Percentiles rank a stretch among this genome's conserved stretches.
Evolutionary conservation across 768 basidiomycete genomes (phyloP).

Genomic region (Hygrophorus pudorinus): DNA sequence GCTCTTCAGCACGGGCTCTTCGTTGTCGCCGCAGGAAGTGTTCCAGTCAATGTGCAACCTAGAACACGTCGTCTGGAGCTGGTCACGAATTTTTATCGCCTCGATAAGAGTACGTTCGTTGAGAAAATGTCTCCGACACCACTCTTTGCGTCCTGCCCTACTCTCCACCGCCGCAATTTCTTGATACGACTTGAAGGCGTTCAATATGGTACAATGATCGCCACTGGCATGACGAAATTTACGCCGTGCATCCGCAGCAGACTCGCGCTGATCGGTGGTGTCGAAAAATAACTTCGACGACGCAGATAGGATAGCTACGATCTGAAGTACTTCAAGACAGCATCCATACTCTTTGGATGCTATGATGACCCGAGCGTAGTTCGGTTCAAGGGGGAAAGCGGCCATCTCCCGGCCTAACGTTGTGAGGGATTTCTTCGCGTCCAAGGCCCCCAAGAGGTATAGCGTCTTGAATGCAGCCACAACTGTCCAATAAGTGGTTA

Average conservation of each 20-base stretch:
- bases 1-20: conserved; percentile 60
- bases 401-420: conserved; percentile 76
- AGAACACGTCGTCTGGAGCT: conserved; percentile 60
- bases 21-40: conserved; percentile 48
- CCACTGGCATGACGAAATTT: conserved; percentile 81
- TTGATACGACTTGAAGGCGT: conserved; percentile 73
- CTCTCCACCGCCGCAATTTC: conserved; percentile 45
- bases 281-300: conserved; percentile 80
- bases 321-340: conserved; percentile 69
- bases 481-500: conserved; percentile 29
- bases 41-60: conserved; percentile 52
- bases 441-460: conserved; percentile 72
- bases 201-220: conserved; percentile 86
- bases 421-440: conserved; percentile 57
- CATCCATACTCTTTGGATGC: conserved; percentile 68
- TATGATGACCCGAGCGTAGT: conserved; percentile 67
- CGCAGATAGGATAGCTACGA: conserved; percentile 75
- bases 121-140: conserved; percentile 80
- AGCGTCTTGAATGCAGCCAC: conserved; percentile 58
- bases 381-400: conserved; percentile 85
- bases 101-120: conserved; percentile 75
- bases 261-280: conserved; percentile 62
- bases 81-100: conserved; percentile 70
- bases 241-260: conserved; percentile 53
- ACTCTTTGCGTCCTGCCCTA: conserved; percentile 46